Evolutionary conservation across 192 early-diverging fungal genomes (phyloP).

Genomic region (Linnemannia hyalina): DNA sequence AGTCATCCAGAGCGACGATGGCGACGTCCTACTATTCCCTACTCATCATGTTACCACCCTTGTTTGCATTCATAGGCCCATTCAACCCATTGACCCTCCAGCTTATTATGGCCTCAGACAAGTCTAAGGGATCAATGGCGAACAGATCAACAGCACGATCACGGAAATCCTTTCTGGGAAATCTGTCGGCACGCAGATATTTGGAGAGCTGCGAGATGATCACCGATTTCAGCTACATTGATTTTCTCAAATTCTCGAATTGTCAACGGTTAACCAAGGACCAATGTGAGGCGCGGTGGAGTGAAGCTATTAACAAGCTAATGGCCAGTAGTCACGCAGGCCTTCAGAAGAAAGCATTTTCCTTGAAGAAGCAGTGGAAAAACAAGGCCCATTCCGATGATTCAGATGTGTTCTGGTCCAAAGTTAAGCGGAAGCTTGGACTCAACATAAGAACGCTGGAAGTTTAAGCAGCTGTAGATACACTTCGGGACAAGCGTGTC

Average conservation of each 20-base stretch:
- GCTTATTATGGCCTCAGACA: neutral
- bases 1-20: neutral
- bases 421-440: constrained; percentile 24
- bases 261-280: constrained; percentile 30
- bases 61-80: neutral
- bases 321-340: neutral
- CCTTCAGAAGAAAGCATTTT: constrained; percentile 23
- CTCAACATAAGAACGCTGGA: constrained; percentile 19
- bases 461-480: constrained; percentile 19
- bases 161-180: constrained; percentile 20
- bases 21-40: neutral
- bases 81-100: neutral
- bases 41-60: neutral
- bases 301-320: constrained; percentile 29
- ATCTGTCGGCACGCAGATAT: constrained; percentile 20
- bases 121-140: neutral
- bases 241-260: constrained; percentile 28
- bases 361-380: constrained; percentile 29
- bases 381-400: constrained; percentile 23
- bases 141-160: constrained; percentile 15
- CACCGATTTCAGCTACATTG: constrained; percentile 15
- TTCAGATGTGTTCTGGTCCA: constrained; percentile 25
- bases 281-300: constrained; percentile 33
- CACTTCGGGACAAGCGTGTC: constrained; percentile 17
- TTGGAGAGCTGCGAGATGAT: constrained; percentile 27